These are phyloP conservation scores for Lactifluus hygrophoroides DNA, from an alignment of 768 basidiomycete species.

Conservation along the genomic window DNA sequence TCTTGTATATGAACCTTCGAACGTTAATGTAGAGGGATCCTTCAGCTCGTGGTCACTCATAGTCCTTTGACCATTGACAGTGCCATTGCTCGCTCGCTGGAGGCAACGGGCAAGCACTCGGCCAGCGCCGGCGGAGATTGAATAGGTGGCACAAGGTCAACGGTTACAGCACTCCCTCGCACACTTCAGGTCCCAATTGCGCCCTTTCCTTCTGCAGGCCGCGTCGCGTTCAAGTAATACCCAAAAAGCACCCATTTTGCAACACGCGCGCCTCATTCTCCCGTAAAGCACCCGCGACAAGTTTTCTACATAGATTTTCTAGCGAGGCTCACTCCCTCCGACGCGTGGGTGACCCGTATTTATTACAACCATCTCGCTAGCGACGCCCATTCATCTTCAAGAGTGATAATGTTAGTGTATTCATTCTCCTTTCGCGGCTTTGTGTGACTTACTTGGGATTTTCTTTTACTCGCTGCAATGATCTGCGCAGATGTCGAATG, in stretches of 20 bases:
- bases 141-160: slow-evolving; percentile 12
- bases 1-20: slow-evolving; percentile 25
- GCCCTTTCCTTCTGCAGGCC: background rate
- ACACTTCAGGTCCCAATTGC: background rate
- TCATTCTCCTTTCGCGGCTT: background rate
- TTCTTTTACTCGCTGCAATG: slow-evolving; percentile 11
- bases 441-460: slow-evolving; percentile 5
- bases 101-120: background rate
- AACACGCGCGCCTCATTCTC: background rate
- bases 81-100: no score
- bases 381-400: background rate
- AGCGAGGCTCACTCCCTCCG: background rate
- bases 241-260: background rate
- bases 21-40: slow-evolving; percentile 10
- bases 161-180: background rate
- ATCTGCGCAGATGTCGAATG: slow-evolving; percentile 16
- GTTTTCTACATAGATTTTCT: background rate
- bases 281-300: background rate
- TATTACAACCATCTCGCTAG: background rate
- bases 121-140: background rate
- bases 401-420: background rate
- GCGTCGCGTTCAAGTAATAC: slow-evolving; percentile 3
- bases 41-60: slow-evolving; percentile 10
- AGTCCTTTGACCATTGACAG: no score
- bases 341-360: background rate